phyloP scores from a whole-genome alignment of 2,329 filamentous ascomycete genomes.

The Chrysosporium keratinophilum region DNA sequence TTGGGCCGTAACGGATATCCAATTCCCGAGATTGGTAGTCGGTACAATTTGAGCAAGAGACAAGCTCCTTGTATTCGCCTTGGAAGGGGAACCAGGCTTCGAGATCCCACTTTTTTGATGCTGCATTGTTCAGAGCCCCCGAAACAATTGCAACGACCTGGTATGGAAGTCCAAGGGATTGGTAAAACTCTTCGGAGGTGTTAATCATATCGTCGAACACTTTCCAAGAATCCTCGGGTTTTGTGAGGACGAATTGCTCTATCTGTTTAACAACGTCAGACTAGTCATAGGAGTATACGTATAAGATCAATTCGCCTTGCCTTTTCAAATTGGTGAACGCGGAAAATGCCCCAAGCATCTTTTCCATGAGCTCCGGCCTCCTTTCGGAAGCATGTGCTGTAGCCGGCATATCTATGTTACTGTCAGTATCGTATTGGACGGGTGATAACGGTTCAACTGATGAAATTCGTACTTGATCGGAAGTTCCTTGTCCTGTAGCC shows the following conservation, averaged over 20 bases:
- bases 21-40: slow-evolving; percentile 93
- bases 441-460: not conserved
- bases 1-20: slow-evolving; percentile 82
- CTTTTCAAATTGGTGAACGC: slow-evolving; percentile 97
- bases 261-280: slow-evolving; percentile 37
- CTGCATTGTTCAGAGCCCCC: slow-evolving; percentile 84
- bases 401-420: slow-evolving; percentile 57
- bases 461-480: slow-evolving; percentile 60
- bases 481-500: slow-evolving; percentile 72
- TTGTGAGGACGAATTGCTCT: slow-evolving; percentile 68
- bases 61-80: slow-evolving; percentile 95
- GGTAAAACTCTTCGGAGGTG: slow-evolving; percentile 88
- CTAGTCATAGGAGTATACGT: slow-evolving; percentile 9
- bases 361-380: slow-evolving; percentile 86
- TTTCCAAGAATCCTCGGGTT: slow-evolving; percentile 86
- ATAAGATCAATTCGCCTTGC: slow-evolving; percentile 29
- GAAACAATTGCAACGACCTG: slow-evolving; percentile 89
- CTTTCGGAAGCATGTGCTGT: slow-evolving; percentile 89
- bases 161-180: slow-evolving; percentile 80
- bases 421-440: not conserved
- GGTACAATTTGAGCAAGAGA: slow-evolving; percentile 95
- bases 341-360: slow-evolving; percentile 96
- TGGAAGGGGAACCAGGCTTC: slow-evolving; percentile 97
- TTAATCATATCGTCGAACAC: slow-evolving; percentile 88
- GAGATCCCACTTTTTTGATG: slow-evolving; percentile 86